Conservation (phyloP, 176 grass and related monocot genomes). For the Panicum miliaceum region DNA sequence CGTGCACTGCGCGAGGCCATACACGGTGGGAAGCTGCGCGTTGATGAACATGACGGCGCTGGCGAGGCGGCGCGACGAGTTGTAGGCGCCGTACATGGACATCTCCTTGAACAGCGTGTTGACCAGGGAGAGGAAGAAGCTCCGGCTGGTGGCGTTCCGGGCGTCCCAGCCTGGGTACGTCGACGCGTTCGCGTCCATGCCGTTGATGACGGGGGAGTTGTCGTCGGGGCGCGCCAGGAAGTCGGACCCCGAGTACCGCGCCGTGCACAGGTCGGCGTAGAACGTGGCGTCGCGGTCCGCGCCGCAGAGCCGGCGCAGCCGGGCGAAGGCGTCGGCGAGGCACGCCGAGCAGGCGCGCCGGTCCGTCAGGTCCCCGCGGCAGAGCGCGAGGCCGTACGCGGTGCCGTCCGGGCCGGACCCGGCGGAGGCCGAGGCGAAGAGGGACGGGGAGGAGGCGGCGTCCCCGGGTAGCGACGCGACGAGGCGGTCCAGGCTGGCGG, state of each 20-base stretch:
- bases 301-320: slow-evolving; percentile 39
- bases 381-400: slow-evolving; percentile 36
- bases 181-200: slow-evolving; percentile 50
- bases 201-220: slow-evolving; percentile 44
- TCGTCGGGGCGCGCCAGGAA: slow-evolving; percentile 38
- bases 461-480: slow-evolving; percentile 9
- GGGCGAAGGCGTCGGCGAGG: slow-evolving; percentile 28
- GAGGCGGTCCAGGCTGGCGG: slow-evolving; percentile 47
- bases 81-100: slow-evolving; percentile 54
- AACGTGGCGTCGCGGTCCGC: slow-evolving; percentile 41
- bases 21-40: slow-evolving; percentile 55
- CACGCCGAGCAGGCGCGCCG: slow-evolving; percentile 39
- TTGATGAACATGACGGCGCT: slow-evolving; percentile 55
- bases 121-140: slow-evolving; percentile 47
- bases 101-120: slow-evolving; percentile 50
- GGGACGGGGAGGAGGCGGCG: slow-evolving; percentile 22
- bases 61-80: slow-evolving; percentile 37
- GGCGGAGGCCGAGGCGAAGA: slow-evolving; percentile 38
- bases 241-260: slow-evolving; percentile 24
- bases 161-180: slow-evolving; percentile 53
- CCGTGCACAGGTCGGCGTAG: slow-evolving; percentile 44
- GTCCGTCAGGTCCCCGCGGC: slow-evolving; percentile 39
- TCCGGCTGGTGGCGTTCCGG: slow-evolving; percentile 39
- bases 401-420: slow-evolving; percentile 7
- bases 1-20: slow-evolving; percentile 80